phyloP scores from a whole-genome alignment of 257 asterid species.

The Nicotiana sylvestris region DNA sequence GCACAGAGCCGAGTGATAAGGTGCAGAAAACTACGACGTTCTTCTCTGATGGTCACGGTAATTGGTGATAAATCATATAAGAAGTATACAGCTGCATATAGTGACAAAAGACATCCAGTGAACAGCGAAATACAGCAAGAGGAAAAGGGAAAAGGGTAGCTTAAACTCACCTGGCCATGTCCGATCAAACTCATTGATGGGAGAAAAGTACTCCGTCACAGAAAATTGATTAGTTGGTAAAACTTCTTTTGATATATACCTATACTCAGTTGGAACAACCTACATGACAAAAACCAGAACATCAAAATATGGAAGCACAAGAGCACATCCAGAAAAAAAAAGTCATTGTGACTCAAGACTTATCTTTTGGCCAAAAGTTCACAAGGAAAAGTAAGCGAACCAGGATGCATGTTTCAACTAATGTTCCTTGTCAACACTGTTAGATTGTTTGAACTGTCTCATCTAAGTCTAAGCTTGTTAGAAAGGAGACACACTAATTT shows the following conservation, averaged over 20 bases:
- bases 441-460: background rate
- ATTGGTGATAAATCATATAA: slow-evolving; percentile 95
- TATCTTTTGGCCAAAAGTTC: background rate
- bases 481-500: background rate
- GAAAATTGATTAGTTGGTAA: slow-evolving; percentile 91
- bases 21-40: slow-evolving; percentile 97
- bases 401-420: background rate
- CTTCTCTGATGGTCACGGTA: slow-evolving; percentile 94
- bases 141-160: background rate
- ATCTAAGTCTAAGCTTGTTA: slow-evolving; percentile 2
- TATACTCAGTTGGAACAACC: slow-evolving; percentile 97
- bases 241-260: slow-evolving; percentile 70
- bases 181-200: slow-evolving; percentile 63
- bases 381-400: slow-evolving; percentile 14
- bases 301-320: background rate
- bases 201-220: slow-evolving; percentile 87
- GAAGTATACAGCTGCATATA: slow-evolving; percentile 78
- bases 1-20: slow-evolving; percentile 96
- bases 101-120: background rate
- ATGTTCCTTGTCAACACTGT: background rate
- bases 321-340: background rate
- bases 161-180: slow-evolving; percentile 78
- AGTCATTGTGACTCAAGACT: background rate
- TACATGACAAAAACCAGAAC: slow-evolving; percentile 26
- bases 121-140: background rate